These are phyloP conservation scores for Penicillium frequentans DNA, from an alignment of 2,329 filamentous ascomycete genomes.

Conservation along the genomic window DNA sequence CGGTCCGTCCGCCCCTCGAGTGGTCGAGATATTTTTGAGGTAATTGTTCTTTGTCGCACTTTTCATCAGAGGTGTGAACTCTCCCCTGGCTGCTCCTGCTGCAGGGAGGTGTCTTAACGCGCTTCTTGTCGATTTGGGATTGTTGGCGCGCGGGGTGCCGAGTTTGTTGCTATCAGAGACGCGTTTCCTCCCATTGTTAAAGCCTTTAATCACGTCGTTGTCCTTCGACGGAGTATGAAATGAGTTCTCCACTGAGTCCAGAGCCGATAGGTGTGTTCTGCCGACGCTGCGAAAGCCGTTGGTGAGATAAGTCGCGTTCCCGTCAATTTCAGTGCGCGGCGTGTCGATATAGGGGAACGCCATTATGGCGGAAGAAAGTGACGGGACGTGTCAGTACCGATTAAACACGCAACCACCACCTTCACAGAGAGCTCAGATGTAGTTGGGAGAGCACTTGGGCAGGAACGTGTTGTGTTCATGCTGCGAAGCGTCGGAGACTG, in stretches of 20 bases:
- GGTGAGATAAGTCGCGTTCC: constrained; percentile 79
- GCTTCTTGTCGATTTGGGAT: constrained; percentile 35
- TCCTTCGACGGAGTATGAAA: constrained; percentile 79
- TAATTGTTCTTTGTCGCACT: constrained; percentile 69
- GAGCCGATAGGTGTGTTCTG: constrained; percentile 45
- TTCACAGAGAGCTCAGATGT: not conserved
- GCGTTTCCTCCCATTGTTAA: constrained; percentile 63
- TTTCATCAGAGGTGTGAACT: constrained; percentile 94
- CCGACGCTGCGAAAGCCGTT: constrained; percentile 59
- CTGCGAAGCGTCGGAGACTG: constrained; percentile 29
- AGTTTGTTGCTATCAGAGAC: constrained; percentile 58
- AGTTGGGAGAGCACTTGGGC: constrained; percentile 11
- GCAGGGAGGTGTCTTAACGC: constrained; percentile 70
- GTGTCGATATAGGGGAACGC: constrained; percentile 74
- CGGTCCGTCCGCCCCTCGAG: constrained; percentile 54
- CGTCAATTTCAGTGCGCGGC: constrained; percentile 74
- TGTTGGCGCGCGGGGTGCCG: constrained; percentile 72
- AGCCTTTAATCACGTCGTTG: constrained; percentile 72
- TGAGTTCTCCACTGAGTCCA: constrained; percentile 85
- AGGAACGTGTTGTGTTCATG: constrained; percentile 36
- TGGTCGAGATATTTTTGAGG: constrained; percentile 58
- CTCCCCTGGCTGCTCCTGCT: constrained; percentile 58
- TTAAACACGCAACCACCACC: constrained; percentile 31
- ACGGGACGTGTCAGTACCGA: constrained; percentile 10
- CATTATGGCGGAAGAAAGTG: constrained; percentile 50